Percentiles rank a stretch among this genome's conserved stretches.
Conservation (phyloP, 139 green algal genomes). For the Spirogloea muscicola region DNA sequence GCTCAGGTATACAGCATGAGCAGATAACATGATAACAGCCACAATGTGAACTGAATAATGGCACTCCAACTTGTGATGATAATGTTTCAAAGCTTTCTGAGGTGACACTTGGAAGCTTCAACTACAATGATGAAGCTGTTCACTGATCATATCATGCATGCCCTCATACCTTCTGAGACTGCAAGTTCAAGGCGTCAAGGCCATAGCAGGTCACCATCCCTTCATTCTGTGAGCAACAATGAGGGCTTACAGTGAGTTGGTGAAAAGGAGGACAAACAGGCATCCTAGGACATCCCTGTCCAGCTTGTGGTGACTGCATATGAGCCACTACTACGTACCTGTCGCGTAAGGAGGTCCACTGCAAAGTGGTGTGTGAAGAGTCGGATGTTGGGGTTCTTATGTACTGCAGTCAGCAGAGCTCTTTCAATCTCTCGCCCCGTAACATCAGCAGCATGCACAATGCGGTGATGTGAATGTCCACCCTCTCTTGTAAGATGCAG, state of each 20-base stretch:
- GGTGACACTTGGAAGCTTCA: too few species aligned
- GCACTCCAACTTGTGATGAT: too few species aligned
- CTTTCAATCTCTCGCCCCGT: constrained; percentile 92
- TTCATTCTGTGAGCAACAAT: constrained; percentile 18
- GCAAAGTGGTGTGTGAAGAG: constrained; percentile 68
- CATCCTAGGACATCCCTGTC: background rate
- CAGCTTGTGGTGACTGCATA: background rate
- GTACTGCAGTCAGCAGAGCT: constrained; percentile 69
- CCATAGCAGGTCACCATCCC: constrained; percentile 30
- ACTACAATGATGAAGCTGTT: too few species aligned
- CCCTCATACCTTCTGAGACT: constrained; percentile 29
- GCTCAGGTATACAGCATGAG: too few species aligned
- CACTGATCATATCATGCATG: too few species aligned
- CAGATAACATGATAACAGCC: too few species aligned
- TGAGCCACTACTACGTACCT: constrained; percentile 13
- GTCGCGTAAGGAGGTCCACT: constrained; percentile 55
- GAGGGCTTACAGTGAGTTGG: background rate
- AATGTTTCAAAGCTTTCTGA: too few species aligned
- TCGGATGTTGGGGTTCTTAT: constrained; percentile 69
- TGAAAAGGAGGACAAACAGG: background rate
- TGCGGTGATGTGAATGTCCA: constrained; percentile 82
- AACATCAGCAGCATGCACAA: constrained; percentile 94
- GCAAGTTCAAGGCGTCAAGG: constrained; percentile 26
- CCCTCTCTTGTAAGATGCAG: constrained; percentile 94
- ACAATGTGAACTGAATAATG: too few species aligned